phyloP scores from a whole-genome alignment of 352 stramenopile species.

The Phytopythium litorale region DNA sequence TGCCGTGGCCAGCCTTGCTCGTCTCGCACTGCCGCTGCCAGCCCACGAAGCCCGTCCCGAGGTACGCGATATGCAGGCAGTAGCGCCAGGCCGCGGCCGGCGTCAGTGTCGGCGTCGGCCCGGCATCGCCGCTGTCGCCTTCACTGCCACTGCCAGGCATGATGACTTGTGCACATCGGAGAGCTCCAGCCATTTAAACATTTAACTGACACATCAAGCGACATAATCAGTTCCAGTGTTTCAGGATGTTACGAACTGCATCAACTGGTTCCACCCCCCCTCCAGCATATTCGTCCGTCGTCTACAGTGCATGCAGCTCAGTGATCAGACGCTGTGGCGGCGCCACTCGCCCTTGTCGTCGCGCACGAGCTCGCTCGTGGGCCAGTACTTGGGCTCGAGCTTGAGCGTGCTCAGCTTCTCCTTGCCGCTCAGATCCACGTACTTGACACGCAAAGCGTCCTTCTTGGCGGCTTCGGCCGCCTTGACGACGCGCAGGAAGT shows the following conservation, averaged over 20 bases:
- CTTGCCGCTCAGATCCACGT: conserved; percentile 86
- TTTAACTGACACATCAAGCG: not conserved
- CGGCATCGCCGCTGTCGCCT: not conserved
- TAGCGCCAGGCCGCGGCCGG: conserved; percentile 35
- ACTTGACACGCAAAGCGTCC: conserved; percentile 88
- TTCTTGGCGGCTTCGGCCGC: conserved; percentile 41
- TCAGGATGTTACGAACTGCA: not conserved
- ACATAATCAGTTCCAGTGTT: not conserved
- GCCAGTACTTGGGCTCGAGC: conserved; percentile 89
- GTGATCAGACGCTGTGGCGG: conserved; percentile 38
- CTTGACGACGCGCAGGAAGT: conserved; percentile 79
- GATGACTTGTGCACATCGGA: conserved; percentile 8
- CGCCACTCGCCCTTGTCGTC: conserved; percentile 71
- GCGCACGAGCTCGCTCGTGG: conserved; percentile 81
- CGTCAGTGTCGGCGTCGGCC: not conserved
- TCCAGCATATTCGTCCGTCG: not conserved
- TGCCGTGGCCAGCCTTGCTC: conserved; percentile 49
- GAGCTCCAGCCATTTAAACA: not conserved
- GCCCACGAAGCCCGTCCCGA: conserved; percentile 66
- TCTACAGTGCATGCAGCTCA: conserved; percentile 2
- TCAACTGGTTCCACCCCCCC: not conserved
- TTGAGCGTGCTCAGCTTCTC: conserved; percentile 86
- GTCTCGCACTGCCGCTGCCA: conserved; percentile 70
- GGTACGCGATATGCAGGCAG: conserved; percentile 75
- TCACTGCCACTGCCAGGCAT: not conserved